Evolutionary conservation across 345 rosid genomes (phyloP).

Genomic region (Noccaea caerulescens): DNA sequence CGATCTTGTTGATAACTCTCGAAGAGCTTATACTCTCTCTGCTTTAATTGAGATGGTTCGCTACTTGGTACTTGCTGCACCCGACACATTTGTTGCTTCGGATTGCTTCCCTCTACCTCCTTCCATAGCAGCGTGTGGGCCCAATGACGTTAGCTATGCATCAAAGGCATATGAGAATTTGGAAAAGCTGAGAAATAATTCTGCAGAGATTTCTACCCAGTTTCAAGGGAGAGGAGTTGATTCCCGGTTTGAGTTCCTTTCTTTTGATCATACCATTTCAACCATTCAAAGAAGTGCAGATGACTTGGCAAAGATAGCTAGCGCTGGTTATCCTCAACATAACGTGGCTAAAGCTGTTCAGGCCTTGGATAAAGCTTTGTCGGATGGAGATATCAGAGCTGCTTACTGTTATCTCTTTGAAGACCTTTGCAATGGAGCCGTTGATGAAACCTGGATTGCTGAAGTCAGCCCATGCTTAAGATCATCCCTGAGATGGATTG

Average conservation of each 20-base stretch:
- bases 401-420: slow-evolving; percentile 75
- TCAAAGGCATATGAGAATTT: slow-evolving; percentile 72
- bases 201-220: slow-evolving; percentile 54
- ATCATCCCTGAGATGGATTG: slow-evolving; percentile 85
- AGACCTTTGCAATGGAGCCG: slow-evolving; percentile 71
- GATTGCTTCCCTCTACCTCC: slow-evolving; percentile 96
- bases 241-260: slow-evolving; percentile 72
- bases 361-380: slow-evolving; percentile 86
- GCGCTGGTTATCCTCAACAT: slow-evolving; percentile 67
- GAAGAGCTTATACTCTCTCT: slow-evolving; percentile 87
- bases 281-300: slow-evolving; percentile 75
- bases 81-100: slow-evolving; percentile 92
- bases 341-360: slow-evolving; percentile 86
- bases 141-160: slow-evolving; percentile 66
- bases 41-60: slow-evolving; percentile 92
- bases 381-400: slow-evolving; percentile 70
- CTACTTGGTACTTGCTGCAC: slow-evolving; percentile 84
- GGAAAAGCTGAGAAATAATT: slow-evolving; percentile 61
- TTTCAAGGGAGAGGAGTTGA: slow-evolving; percentile 70
- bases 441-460: slow-evolving; percentile 81
- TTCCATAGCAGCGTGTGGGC: slow-evolving; percentile 67
- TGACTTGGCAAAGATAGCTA: slow-evolving; percentile 75
- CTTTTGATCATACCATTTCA: slow-evolving; percentile 72
- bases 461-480: slow-evolving; percentile 86
- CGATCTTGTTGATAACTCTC: slow-evolving; percentile 92